Base-by-base conservation (phyloP, 1,284 basidiomycete genomes). In the Rhodotorula sp. region DNA sequence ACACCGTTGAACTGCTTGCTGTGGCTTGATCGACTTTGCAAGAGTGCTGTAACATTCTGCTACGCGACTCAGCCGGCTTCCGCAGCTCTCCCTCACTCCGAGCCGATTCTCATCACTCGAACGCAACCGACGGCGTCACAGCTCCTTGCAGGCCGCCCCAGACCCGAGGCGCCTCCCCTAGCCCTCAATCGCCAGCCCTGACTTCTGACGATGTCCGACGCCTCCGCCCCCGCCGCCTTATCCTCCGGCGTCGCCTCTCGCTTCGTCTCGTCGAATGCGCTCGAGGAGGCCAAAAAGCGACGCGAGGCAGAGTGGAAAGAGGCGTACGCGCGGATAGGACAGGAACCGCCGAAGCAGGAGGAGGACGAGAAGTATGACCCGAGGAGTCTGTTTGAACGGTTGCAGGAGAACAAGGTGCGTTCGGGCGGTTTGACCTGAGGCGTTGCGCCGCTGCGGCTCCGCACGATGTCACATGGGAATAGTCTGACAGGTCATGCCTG, bases 271-370 rank as follows among this genome's bases (percentile, higher is more conserved):
- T 87, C 91, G 79, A 83, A 84, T 24, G 89, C 93, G 49, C 83
- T 96, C 56, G 91, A 94, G 59, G 85, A 86, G 39, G 91, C 91
- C 32, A 89, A 88, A 72, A 84, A 85, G 17, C 84, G 86, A 54
- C 84, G 88, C 71, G 90, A 94, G 36, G 89, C 91, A 77, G 90
- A 94, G 78, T 94, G 93, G 91, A 90, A 88, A 78, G 92, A 90
- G 20, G 93, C 93, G 22, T 96, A 95, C 81, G 92, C 89, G 52
- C 86, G 92, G 86, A 77, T 95, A 27, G 91, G 93, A 46, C 90
- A 94, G 81, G 90, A 91, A 73, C 92, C 93, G 9, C 92, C 92
- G 10, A 87, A 87, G 13, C 85, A 85, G 77, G 88, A 89, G 52
- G 84, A 85, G 53, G 88, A 90, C 71, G 90, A 91, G 66, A 83